Percentiles rank a stretch among this genome's conserved stretches.
Evolutionary conservation across 345 rosid genomes (phyloP).

Genomic region (Odontarrhena argentea): DNA sequence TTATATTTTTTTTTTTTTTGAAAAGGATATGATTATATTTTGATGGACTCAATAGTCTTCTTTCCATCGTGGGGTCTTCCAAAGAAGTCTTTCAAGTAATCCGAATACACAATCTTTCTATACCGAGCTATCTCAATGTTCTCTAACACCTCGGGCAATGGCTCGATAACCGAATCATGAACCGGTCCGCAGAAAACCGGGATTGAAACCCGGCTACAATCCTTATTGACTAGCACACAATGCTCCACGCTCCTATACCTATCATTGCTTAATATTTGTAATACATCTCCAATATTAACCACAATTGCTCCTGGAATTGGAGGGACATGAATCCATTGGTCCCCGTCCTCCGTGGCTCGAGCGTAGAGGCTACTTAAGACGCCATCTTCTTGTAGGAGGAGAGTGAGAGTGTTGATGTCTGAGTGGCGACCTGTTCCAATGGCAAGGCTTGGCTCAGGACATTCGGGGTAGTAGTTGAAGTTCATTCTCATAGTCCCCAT

Average conservation of each 20-base stretch:
- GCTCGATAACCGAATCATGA: conserved; percentile 34
- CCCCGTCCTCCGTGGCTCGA: conserved; percentile 37
- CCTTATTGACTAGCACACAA: conserved; percentile 35
- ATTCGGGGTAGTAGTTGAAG: conserved; percentile 49
- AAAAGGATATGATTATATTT: not conserved
- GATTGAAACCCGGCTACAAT: conserved; percentile 40
- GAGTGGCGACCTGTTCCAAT: conserved; percentile 47
- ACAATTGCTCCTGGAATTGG: conserved; percentile 38
- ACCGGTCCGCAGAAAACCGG: conserved; percentile 42
- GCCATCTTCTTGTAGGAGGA: conserved; percentile 45
- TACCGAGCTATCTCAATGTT: conserved; percentile 32
- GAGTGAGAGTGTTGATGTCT: conserved; percentile 45
- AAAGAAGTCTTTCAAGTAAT: conserved; percentile 36
- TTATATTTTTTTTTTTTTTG: not conserved
- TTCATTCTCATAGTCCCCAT: conserved; percentile 46
- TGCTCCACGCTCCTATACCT: conserved; percentile 43
- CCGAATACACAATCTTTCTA: conserved; percentile 38
- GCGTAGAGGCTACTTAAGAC: conserved; percentile 45
- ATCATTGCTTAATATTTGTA: conserved; percentile 42
- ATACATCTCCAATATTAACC: conserved; percentile 41
- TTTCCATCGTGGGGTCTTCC: conserved; percentile 42
- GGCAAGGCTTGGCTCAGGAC: conserved; percentile 48
- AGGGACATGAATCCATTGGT: conserved; percentile 38
- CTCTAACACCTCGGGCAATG: conserved; percentile 35
- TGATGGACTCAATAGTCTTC: conserved; percentile 33